phyloP scores from a whole-genome alignment of 306 rosid species.

The Quillaja saponaria region DNA sequence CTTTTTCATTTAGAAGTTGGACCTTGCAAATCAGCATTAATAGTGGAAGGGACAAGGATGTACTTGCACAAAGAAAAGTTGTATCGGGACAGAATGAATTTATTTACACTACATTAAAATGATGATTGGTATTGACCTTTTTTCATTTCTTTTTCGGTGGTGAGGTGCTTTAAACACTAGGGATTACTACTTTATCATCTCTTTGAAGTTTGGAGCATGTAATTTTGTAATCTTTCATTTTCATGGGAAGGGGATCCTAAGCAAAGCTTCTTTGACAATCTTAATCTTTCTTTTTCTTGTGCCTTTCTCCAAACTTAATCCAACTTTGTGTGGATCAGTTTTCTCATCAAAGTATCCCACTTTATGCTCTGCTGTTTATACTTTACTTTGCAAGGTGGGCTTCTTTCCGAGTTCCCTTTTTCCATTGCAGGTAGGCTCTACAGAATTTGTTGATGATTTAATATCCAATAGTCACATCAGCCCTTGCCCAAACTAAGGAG shows the following conservation, averaged over 20 bases:
- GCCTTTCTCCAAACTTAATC: slow-evolving; percentile 60
- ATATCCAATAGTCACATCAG: no score
- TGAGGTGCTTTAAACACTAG: no score
- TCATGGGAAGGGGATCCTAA: slow-evolving; percentile 47
- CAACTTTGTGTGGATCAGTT: slow-evolving; percentile 41
- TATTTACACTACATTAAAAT: no score
- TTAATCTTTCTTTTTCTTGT: slow-evolving; percentile 37
- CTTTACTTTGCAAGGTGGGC: slow-evolving; percentile 62
- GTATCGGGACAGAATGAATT: no score
- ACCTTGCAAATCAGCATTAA: neutral
- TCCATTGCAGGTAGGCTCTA: slow-evolving; percentile 23
- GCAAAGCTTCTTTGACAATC: slow-evolving; percentile 44
- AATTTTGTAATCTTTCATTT: slow-evolving; percentile 32
- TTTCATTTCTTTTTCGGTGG: no score
- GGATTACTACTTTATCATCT: slow-evolving; percentile 9
- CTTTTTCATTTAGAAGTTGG: neutral
- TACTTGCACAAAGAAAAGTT: neutral
- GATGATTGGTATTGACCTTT: no score
- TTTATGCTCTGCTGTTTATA: slow-evolving; percentile 49
- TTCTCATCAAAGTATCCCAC: slow-evolving; percentile 34
- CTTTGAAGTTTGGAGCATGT: slow-evolving; percentile 23
- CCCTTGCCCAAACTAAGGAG: no score
- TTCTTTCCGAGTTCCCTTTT: slow-evolving; percentile 31
- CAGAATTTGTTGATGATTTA: no score
- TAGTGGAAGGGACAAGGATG: neutral